Conservation (phyloP, 148 eudicot species). For the Amaranthus palmeri region DNA sequence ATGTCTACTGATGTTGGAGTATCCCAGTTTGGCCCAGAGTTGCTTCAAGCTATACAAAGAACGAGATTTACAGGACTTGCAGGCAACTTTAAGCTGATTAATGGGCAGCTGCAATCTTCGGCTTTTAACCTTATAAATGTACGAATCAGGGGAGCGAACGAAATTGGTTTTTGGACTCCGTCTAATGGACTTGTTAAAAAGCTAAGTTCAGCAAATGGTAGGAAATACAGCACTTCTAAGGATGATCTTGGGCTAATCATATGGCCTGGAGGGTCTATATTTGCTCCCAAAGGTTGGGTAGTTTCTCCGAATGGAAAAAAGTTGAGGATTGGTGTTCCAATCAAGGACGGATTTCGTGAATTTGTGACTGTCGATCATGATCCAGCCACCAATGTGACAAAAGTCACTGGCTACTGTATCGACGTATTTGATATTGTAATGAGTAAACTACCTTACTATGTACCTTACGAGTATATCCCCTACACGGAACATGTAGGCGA, state of each 20-base stretch:
- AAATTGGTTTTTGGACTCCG: slow-evolving; percentile 52
- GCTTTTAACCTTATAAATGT: slow-evolving; percentile 43
- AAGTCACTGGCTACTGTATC: slow-evolving; percentile 43
- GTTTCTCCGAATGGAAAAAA: slow-evolving; percentile 40
- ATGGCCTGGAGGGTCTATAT: slow-evolving; percentile 56
- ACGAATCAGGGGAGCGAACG: slow-evolving; percentile 31
- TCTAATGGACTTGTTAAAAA: slow-evolving; percentile 34
- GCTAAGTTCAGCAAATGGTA: slow-evolving; percentile 4
- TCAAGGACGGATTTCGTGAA: slow-evolving; percentile 39
- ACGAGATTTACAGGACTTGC: slow-evolving; percentile 46
- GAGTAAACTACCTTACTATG: slow-evolving; percentile 38
- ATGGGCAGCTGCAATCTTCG: slow-evolving; percentile 42
- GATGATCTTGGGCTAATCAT: slow-evolving; percentile 35
- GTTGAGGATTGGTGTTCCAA: slow-evolving; percentile 49
- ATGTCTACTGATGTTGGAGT: slow-evolving; percentile 37
- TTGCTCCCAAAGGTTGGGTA: slow-evolving; percentile 62
- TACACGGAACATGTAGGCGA: slow-evolving; percentile 27
- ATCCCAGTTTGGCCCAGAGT: slow-evolving; percentile 40
- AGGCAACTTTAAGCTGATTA: slow-evolving; percentile 40
- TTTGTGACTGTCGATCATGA: slow-evolving; percentile 34
- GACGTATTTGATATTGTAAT: slow-evolving; percentile 58
- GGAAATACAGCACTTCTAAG: slow-evolving; percentile 16
- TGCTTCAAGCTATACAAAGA: slow-evolving; percentile 30
- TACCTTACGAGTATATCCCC: slow-evolving; percentile 48
- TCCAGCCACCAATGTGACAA: slow-evolving; percentile 23